These are phyloP conservation scores for Cladorrhinum sp. DNA, from an alignment of 2,329 filamentous ascomycete species.

Conservation along the genomic window DNA sequence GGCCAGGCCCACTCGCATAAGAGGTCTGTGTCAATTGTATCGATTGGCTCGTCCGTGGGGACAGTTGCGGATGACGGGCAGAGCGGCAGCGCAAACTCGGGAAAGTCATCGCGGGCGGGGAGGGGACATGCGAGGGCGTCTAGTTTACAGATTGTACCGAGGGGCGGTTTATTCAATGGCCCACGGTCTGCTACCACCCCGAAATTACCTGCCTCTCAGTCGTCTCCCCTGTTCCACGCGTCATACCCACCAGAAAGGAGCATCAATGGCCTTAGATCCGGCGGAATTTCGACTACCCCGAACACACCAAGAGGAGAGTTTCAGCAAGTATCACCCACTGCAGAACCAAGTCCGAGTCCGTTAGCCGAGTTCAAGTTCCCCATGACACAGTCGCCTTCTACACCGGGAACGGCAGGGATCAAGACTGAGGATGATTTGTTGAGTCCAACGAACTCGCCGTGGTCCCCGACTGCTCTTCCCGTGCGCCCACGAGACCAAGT, in stretches of 20 bases:
- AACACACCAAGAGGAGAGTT: constrained; percentile 41
- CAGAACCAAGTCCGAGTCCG: constrained; percentile 36
- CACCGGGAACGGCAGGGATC: constrained; percentile 32
- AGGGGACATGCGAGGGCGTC: constrained; percentile 74
- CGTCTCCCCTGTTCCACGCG: constrained; percentile 53
- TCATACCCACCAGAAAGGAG: constrained; percentile 53
- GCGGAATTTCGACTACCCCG: constrained; percentile 43
- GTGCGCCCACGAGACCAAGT: constrained; percentile 44
- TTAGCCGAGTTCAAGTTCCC: constrained; percentile 60
- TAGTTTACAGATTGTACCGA: constrained; percentile 72
- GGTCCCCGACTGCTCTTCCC: constrained; percentile 37
- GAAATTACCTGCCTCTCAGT: constrained; percentile 43
- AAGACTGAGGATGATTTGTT: constrained; percentile 36
- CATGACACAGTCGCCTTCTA: constrained; percentile 42
- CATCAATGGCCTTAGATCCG: constrained; percentile 38
- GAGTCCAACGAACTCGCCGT: constrained; percentile 37
- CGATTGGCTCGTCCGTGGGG: constrained; percentile 58
- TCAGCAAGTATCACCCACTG: constrained; percentile 38
- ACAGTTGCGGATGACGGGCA: constrained; percentile 44
- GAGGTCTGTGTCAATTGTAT: constrained; percentile 78
- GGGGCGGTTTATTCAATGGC: constrained; percentile 42
- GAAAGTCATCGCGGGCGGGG: constrained; percentile 48
- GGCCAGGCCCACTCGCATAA: constrained; percentile 59
- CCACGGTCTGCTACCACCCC: constrained; percentile 42
- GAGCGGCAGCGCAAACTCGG: constrained; percentile 34